Base-by-base conservation (phyloP, 768 basidiomycete genomes). In the Harrya chromipes region DNA sequence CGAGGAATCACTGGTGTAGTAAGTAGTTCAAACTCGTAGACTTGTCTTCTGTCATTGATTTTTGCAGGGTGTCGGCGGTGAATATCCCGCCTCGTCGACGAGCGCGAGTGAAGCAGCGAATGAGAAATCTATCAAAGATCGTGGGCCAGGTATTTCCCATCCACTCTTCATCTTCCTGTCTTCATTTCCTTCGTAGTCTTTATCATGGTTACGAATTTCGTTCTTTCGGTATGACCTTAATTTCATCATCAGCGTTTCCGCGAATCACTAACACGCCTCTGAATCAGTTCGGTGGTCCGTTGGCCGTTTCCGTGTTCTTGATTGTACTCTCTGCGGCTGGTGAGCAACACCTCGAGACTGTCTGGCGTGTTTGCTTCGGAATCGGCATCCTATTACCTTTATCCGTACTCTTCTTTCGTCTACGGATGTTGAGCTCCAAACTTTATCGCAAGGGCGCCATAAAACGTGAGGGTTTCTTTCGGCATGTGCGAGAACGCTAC, bases 161-260 rank as follows among this genome's bases (percentile, higher is more conserved):
- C n/a, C 47, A 50, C 16, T 42, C 27, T 36, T 20, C 19, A n/a
- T 43, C 38, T 47, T 40, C 26, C 16, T 4, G 8, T 40, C 20
- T 26, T 57, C 14, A 53, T 39, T 19, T 40, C 21, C 31, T 47
- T 49, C 29, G 21, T 49, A 82, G 79, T 83, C 17, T 87, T 88
- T 66, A 83, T 86, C 60, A 79, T 89, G 77, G 85, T 86, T 50
- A 87, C 84, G 13, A 87, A 88, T 64, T 78, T 85, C 41, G 82
- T 84, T 43, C 73, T 86, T 46, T 78, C 74, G 55, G 84, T 85
- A 59, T 49, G 74, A 66, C 23, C 7, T 3, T 23, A 12, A 24
- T 7, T 46, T 38, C 9, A 14, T 33, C 6, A 21, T 46, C 34
- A 6, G 19, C 20, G 21, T 33, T 47, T 52, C n/a, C 21, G 24